Evolutionary conservation across 148 eudicot species (phyloP).

Genomic region (Silene latifolia): DNA sequence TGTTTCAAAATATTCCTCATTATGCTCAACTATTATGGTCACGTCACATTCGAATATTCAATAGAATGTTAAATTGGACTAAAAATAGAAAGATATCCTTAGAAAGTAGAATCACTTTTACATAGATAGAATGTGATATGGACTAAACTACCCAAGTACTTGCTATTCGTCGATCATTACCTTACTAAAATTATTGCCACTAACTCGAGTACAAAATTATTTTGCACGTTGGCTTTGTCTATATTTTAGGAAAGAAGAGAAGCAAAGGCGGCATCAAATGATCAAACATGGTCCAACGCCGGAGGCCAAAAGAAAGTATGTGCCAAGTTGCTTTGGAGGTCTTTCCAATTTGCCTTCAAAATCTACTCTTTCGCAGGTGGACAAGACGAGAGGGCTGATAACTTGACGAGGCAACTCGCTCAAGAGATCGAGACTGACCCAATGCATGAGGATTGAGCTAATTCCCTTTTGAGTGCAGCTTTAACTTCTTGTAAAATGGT

Average conservation of each 20-base stretch:
- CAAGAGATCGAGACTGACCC: constrained; percentile 79
- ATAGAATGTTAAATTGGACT: too few relatives aligned
- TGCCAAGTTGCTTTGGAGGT: constrained; percentile 70
- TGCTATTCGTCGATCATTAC: not conserved
- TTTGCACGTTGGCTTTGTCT: not conserved
- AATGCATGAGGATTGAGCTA: constrained; percentile 31
- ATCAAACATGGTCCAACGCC: constrained; percentile 38
- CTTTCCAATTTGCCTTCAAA: constrained; percentile 89
- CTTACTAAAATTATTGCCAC: not conserved
- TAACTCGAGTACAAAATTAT: not conserved
- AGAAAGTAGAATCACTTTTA: too few relatives aligned
- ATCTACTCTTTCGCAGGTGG: constrained; percentile 97
- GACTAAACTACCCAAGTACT: not conserved
- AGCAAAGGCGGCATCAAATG: constrained; percentile 41
- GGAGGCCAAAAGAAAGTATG: constrained; percentile 52
- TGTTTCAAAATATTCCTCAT: too few relatives aligned
- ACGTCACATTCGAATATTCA: too few relatives aligned
- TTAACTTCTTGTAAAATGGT: not conserved
- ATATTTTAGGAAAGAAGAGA: constrained; percentile 66
- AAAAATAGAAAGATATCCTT: too few relatives aligned
- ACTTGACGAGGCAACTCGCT: constrained; percentile 78
- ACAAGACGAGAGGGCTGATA: constrained; percentile 92
- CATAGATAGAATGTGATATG: too few relatives aligned
- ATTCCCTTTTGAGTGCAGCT: not conserved
- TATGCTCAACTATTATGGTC: not conserved